Base-by-base conservation (phyloP, 139 green algal genomes). In the Pleodorina starrii region DNA sequence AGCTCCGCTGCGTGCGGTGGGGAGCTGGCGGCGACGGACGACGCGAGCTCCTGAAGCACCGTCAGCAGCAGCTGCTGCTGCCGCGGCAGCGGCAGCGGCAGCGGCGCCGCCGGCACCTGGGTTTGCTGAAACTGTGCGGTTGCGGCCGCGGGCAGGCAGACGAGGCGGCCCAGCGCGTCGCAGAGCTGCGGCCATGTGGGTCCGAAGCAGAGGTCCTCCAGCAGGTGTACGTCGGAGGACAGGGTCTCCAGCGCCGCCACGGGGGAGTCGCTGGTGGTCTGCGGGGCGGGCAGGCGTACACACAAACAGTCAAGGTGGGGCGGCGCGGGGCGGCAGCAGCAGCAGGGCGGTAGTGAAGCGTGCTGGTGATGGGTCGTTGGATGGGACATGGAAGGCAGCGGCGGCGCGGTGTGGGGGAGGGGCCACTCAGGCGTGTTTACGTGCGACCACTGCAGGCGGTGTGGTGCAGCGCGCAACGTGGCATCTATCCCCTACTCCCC, bases 201-300 rank as follows among this genome's bases (percentile, higher is more conserved):
- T 29, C 81, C 81, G 59, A 78, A 87, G 43, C 43, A 74, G 12
- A 87, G 43, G 63, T 87, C 81, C 63, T 87, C 81, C 60, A 87
- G 81, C 29, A 87, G 81, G 81, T 87, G 81, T 7, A 48, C 23
- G 60, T 87, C 81, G 17, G 81, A 59, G 12, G 42, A 42, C 21
- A 87, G n/a, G 5, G 63, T 5, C 81, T 87, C 42, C 36, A 87
- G 81, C 5, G 81, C 81, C 6, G 60, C 16, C 6, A 87, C 32
- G 0, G 81, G 81, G 23, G 29, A 35, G 81, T 77, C 60, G 43
- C 81, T 87, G 81, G 43, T 50, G n/a, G 81, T 25, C 81, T 87
- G 60, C 9, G 21, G 17, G 5, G 76, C 19, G n/a, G n/a, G n/a
- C n/a, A n/a, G n/a, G n/a, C n/a, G n/a, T n/a, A n/a, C n/a, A n/a